Base-by-base conservation (phyloP, 805 yeast genomes). In the Wickerhamomyces silvicola region DNA sequence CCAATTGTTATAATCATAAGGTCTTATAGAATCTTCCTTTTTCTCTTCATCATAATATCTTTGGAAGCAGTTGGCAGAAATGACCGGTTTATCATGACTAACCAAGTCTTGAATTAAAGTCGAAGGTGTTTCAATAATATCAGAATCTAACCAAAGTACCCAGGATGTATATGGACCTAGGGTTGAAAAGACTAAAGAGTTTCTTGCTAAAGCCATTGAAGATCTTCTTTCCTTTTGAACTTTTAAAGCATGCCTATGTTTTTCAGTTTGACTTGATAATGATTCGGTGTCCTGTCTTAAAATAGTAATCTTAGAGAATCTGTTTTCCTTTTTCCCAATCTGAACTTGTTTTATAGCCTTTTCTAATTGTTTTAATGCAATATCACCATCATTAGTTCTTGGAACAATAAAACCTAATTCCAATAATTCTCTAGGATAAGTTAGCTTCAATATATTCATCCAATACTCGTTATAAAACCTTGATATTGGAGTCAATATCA, bases 1-100 rank as follows among this genome's bases (percentile, higher is more conserved):
- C 99, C 99, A 92, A 58, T 92, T 90, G 64, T 92, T 92, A 68
- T 70, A 90, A 58, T 92, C 98, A 55, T 92, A 92, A 6, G 97
- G 92, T 48, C 97, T 71, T 41, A 82, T 77, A 17, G 71, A 61
- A 10, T 61, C 55, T 36, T 70, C 62, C 41, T 74, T 72, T 39
- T 75, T 72, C 15, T 73, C 75, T 26, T 71, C 66, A 46, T 85
- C 81, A 33, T 48, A 66, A 57, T 62, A 88, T 47, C 94, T 66
- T 66, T 92, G 98, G 60, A 76, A 92, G 45, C 94, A 94, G 59
- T 92, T 92, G 15, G 97, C 97, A 2, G 92, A 81, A 18, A 92
- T 59, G 9, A 92, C 82, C 4, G 95, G 86, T 56, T 81, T 85
- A 57, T 90, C 75, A 58, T 87, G 96, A 9, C 68, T 52, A 12